Evolutionary conservation across 805 yeast species (phyloP).

Genomic region (Candida arabinofermentans): DNA sequence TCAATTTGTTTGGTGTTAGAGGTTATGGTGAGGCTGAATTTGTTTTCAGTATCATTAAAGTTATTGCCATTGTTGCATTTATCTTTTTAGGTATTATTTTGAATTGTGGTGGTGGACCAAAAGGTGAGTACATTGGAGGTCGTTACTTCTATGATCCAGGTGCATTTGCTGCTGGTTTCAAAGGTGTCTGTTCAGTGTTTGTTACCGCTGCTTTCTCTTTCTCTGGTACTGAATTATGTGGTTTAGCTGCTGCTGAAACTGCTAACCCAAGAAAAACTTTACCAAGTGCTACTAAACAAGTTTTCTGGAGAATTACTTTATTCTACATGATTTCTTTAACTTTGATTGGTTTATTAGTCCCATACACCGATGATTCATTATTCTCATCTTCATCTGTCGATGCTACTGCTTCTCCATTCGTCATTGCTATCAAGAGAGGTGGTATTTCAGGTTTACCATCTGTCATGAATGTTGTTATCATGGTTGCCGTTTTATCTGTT

Average conservation of each 20-base stretch:
- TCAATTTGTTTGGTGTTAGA: conserved; percentile 58
- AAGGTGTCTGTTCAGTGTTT: conserved; percentile 61
- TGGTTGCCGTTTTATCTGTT: conserved; percentile 69
- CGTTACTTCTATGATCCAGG: conserved; percentile 59
- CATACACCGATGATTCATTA: conserved; percentile 45
- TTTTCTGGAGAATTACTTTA: conserved; percentile 58
- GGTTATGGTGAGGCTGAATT: conserved; percentile 73
- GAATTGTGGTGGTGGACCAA: conserved; percentile 62
- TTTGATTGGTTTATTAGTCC: conserved; percentile 58
- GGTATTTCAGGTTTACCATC: conserved; percentile 66
- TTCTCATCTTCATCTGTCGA: conserved; percentile 45
- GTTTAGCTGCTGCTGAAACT: conserved; percentile 65
- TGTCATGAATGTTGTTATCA: conserved; percentile 69
- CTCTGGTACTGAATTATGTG: conserved; percentile 64
- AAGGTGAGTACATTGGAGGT: conserved; percentile 55
- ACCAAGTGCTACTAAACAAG: conserved; percentile 63
- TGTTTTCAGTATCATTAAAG: conserved; percentile 49
- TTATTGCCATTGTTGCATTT: conserved; percentile 56
- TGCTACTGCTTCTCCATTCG: conserved; percentile 70
- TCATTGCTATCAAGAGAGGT: conserved; percentile 60
- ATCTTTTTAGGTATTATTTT: conserved; percentile 51
- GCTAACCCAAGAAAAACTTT: conserved; percentile 56
- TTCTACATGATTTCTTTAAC: conserved; percentile 53
- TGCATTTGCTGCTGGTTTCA: conserved; percentile 48
- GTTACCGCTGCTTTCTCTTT: conserved; percentile 62